Evolutionary conservation across 2,329 filamentous ascomycete species (phyloP).

Genomic region (Claviceps quebecensis): DNA sequence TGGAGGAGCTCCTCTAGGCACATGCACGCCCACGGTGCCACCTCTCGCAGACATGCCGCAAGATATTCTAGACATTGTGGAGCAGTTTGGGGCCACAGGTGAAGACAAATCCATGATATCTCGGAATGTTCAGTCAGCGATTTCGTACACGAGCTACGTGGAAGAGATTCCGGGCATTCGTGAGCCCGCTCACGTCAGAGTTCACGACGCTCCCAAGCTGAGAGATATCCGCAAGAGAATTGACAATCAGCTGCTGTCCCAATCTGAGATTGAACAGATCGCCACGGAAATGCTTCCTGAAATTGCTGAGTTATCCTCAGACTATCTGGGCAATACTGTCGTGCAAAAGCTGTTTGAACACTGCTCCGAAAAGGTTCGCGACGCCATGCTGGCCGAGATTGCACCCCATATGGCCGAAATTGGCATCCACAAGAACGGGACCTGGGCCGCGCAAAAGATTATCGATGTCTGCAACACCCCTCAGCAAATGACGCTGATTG

Average conservation of each 20-base stretch:
- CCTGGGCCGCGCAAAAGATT: slow-evolving; percentile 98
- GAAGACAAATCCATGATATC: slow-evolving; percentile 65
- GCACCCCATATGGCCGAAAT: slow-evolving; percentile 89
- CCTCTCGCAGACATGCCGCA: slow-evolving; percentile 63
- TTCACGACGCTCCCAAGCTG: slow-evolving; percentile 87
- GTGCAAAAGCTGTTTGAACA: slow-evolving; percentile 97
- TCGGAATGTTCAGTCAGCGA: slow-evolving; percentile 59
- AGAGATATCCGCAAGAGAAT: slow-evolving; percentile 95
- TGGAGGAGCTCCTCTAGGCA: neutral
- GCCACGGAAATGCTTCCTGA: slow-evolving; percentile 91
- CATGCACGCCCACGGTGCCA: slow-evolving; percentile 49
- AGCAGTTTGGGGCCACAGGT: slow-evolving; percentile 72
- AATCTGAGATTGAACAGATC: slow-evolving; percentile 81
- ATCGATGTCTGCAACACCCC: slow-evolving; percentile 88
- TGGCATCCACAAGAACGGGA: slow-evolving; percentile 97
- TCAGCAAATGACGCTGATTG: slow-evolving; percentile 69
- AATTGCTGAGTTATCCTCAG: slow-evolving; percentile 84
- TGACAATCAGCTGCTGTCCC: slow-evolving; percentile 80
- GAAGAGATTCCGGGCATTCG: slow-evolving; percentile 80
- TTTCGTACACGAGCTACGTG: slow-evolving; percentile 57
- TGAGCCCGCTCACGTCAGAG: slow-evolving; percentile 75
- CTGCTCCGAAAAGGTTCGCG: slow-evolving; percentile 79
- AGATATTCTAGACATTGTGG: slow-evolving; percentile 75
- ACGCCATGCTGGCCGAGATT: slow-evolving; percentile 81
- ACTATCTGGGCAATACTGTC: slow-evolving; percentile 98